Percentiles rank a stretch among this genome's conserved stretches.
phyloP scores from a whole-genome alignment of 352 stramenopile genomes.

The Globisporangium cederbergense region DNA sequence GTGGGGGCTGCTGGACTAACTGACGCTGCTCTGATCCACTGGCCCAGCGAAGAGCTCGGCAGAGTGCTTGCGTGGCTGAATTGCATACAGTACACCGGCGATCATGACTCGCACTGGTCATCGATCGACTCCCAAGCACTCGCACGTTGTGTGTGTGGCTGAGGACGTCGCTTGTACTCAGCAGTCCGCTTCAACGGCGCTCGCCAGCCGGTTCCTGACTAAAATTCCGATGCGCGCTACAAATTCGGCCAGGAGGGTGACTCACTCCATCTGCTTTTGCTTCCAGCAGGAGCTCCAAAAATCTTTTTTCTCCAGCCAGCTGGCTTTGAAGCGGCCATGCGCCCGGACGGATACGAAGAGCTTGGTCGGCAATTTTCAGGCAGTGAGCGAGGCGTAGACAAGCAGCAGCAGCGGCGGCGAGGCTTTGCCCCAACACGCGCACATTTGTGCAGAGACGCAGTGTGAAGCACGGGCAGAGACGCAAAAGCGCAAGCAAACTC shows the following conservation, averaged over 20 bases:
- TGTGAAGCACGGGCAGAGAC: neutral
- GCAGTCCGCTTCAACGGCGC: neutral
- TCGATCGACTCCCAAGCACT: too few species aligned
- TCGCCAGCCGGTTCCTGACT: neutral
- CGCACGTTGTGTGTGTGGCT: neutral
- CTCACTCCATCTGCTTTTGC: neutral
- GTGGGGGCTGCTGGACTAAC: neutral
- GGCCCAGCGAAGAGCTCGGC: too few species aligned
- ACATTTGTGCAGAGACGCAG: too few species aligned
- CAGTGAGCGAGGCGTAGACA: neutral
- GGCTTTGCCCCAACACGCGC: neutral
- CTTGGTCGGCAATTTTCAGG: neutral
- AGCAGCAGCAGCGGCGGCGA: neutral
- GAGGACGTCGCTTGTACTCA: too few species aligned
- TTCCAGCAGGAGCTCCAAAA: neutral
- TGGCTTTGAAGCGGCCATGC: neutral
- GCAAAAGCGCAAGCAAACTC: neutral
- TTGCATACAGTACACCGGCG: too few species aligned
- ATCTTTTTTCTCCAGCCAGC: neutral
- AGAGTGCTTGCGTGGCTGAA: too few species aligned
- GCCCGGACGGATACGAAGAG: too few species aligned
- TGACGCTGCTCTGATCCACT: too few species aligned
- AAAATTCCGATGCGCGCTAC: neutral
- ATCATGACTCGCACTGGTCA: too few species aligned
- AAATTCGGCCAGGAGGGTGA: neutral